Evolutionary conservation across 768 basidiomycete genomes (phyloP), one percentile per base, ranked within the genome.

Genomic region (Gloeopeniophorella convolvens): DNA sequence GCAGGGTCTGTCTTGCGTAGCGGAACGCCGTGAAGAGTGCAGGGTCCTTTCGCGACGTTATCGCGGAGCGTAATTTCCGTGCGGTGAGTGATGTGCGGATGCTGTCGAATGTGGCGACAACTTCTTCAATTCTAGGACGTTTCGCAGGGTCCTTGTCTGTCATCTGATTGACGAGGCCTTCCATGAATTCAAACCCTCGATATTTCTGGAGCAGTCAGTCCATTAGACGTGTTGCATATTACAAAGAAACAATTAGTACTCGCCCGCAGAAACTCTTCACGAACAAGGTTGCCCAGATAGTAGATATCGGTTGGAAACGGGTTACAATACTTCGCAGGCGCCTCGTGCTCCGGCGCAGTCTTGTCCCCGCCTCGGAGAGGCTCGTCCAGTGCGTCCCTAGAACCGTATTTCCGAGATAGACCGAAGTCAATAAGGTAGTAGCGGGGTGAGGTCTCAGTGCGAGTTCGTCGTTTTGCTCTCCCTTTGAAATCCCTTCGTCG

Each of bases 321-420:
- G 37, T 70, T 54, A 23, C 45, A 55, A 0, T 48, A 49, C 0
- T 7, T 37, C 6, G 4, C 1, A 4, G 23, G 39, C 11, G 39
- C 35, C 3, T 51, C 45, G 41, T 65, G 65, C 47, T 70, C 67
- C 1, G 69, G 68, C 0, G 66, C 63, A 0, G 69, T 59, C 41
- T 66, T 66, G 57, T 79, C 76, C 3, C 68, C 72, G 1, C 72
- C 76, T 5, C 50, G 50, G 3, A 72, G 60, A 0, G 68, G 63
- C 3, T 42, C 23, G 21, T 65, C 68, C 0, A 51, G 57, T 0
- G 72, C 50, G 4, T 66, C 58, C 0, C 59, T 42, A 0, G 67
- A 63, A 2, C 59, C 58, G 31, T 65, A 72, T 0, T 27, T 48
- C 0, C 63, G 62, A 8, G 70, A 69, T 0, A 69, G 35, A 0